Base-by-base conservation (phyloP, 768 basidiomycete species). In the Pleurotus platypus region DNA sequence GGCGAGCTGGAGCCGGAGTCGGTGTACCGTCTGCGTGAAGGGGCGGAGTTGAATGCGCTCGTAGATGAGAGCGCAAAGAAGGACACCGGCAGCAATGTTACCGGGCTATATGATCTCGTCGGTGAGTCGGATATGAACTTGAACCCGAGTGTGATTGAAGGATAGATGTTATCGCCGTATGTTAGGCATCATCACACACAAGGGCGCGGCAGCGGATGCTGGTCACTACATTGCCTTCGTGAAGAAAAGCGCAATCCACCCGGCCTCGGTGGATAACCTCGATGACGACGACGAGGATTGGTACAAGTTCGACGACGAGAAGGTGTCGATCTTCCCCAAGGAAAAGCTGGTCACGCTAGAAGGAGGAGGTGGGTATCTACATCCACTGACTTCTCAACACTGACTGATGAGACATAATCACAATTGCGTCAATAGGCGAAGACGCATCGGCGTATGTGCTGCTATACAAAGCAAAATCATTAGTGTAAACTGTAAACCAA, bases 221-320 rank as follows among this genome's bases (percentile, higher is more conserved):
- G 96, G 95, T 2, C 96, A 98, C 72, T 98, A 98, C 67, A 94
- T 98, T 20, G 94, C 86, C 1, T 98, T 89, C 72, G 90, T 89
- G 26, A 90, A 90, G 73, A 91, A 89, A 75, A 82, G 80, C 61
- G 81, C 81, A 16, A 84, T 90, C 74, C 81, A 84, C 51, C 57
- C 60, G 16, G 64, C 66, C 3, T 53, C 65, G 4, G 64, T 69
- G 24, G 78, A 78, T 57, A 69, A 76, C 47, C 75, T 81, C 40
- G 84, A 86, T 48, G 84, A 85, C 46, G 86, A 92, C 49, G 86
- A 92, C 49, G 87, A 90, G 60, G 89, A 89, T 66, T 91, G 96
- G 96, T 92, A 89, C 75, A 96, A 95, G 73, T 98, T 95, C 66
- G 96, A 98, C 65, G 94, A 98, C 63, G 93, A 96, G 61, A 96